A percentile compares a stretch with the other conserved stretches of the same genome.
Conservation (phyloP, 2,329 filamentous ascomycete genomes). For the Emmonsia crescens region DNA sequence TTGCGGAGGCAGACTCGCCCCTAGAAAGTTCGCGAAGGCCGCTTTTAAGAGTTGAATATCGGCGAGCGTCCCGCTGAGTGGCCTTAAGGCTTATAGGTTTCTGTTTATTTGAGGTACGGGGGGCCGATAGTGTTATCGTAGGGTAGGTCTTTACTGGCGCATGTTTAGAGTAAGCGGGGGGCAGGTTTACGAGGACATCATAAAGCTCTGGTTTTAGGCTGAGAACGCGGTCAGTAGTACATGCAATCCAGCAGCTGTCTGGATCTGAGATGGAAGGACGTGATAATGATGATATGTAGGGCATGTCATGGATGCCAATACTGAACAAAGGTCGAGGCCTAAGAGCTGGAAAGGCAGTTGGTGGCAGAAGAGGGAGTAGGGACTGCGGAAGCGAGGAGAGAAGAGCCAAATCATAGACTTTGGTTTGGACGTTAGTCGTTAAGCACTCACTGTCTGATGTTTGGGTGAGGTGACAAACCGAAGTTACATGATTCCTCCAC, state of each 20-base stretch:
- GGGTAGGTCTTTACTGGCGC: slow-evolving; percentile 61
- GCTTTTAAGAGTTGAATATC: slow-evolving; percentile 59
- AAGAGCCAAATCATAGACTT: slow-evolving; percentile 90
- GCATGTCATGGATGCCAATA: slow-evolving; percentile 86
- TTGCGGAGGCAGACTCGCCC: slow-evolving; percentile 12
- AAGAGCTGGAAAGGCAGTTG: slow-evolving; percentile 48
- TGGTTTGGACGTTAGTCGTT: slow-evolving; percentile 14
- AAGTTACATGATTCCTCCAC: slow-evolving; percentile 81
- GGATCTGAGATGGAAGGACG: slow-evolving; percentile 27
- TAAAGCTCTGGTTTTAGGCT: slow-evolving; percentile 76
- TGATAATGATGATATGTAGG: slow-evolving; percentile 60
- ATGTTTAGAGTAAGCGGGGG: slow-evolving; percentile 49
- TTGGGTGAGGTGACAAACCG: slow-evolving; percentile 44
- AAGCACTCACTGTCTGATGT: not conserved
- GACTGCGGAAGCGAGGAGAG: slow-evolving; percentile 76
- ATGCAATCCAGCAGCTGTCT: slow-evolving; percentile 74
- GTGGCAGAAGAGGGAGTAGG: slow-evolving; percentile 57
- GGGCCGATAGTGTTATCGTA: slow-evolving; percentile 42
- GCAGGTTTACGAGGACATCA: slow-evolving; percentile 79
- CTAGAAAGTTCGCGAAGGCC: slow-evolving; percentile 41
- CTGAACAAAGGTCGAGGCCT: slow-evolving; percentile 77
- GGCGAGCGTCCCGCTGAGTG: slow-evolving; percentile 78
- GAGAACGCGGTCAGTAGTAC: slow-evolving; percentile 89
- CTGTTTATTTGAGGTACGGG: slow-evolving; percentile 41
- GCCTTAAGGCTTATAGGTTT: slow-evolving; percentile 51